Base-by-base conservation (phyloP, 2,329 filamentous ascomycete species). In the Cyclaneusma minus region DNA sequence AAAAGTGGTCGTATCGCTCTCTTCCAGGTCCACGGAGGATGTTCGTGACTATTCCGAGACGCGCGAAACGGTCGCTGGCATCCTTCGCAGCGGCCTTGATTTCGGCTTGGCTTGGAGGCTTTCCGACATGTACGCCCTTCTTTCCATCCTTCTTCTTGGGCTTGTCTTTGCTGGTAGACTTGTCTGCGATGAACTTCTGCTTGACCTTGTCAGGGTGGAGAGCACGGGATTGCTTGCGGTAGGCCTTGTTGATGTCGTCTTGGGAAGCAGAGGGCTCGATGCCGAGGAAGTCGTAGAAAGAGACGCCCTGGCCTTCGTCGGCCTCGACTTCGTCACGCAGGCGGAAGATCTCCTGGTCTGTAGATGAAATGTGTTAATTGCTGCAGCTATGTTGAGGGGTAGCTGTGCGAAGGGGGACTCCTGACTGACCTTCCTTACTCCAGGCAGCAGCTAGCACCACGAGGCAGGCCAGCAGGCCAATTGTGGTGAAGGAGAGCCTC, bases 301-400 rank as follows among this genome's bases (percentile, higher is more conserved):
- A 89, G 33, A 82, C 66, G 35, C 80, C 75, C 27, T 62, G 45
- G 31, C 89, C 84, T 51, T 94, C 81, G 37, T 72, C 60, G 22
- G 69, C 56, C 33, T 68, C 58, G 29, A 98, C 68, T 50, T 95
- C 89, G 56, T 94, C 84, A 46, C 77, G 77, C 35, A 98, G 65
- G 42, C 84, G 80, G 61, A 98, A 98, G 58, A 98, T 95, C 57
- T 98, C 89, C 49, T 91, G 83, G 56, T 98, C 89, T 91, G 44
- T 15, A 11, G 24, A n/a, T 15, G 28, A 32, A 28, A 30, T 29
- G 18, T 16, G 25, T 31, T 25, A 45, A 44, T 41, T 42, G 21
- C 21, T 29, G 10, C 7, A 12, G 12, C n/a, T 12, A 23, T 16
- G 17, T 6, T 13, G 13, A 20, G 7, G 17, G 20, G 10, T 6